These are phyloP conservation scores for Neurospora intermedia DNA, from an alignment of 495 filamentous ascomycete species.

Conservation along the genomic window DNA sequence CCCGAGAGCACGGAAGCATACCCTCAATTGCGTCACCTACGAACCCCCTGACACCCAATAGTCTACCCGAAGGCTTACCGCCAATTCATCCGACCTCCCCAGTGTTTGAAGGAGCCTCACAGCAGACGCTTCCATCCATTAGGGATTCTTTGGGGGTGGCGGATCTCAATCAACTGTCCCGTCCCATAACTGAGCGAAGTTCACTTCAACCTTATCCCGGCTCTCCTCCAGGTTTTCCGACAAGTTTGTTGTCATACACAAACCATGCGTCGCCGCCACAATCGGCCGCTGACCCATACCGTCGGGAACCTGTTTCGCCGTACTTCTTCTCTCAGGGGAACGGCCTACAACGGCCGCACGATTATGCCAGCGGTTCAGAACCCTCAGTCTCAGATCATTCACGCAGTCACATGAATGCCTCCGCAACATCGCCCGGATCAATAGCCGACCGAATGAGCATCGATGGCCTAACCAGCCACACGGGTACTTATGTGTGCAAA, in stretches of 20 bases:
- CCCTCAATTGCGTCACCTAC: slow-evolving; percentile 21
- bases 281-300: slow-evolving; percentile 20
- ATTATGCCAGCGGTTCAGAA: slow-evolving; percentile 17
- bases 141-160: slow-evolving; percentile 22
- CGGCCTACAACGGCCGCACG: slow-evolving; percentile 8
- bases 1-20: slow-evolving; percentile 15
- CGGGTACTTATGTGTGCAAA: slow-evolving; percentile 17
- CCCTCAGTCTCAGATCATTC: slow-evolving; percentile 23
- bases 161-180: slow-evolving; percentile 45
- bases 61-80: slow-evolving; percentile 32
- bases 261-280: slow-evolving; percentile 27
- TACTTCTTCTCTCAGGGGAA: slow-evolving; percentile 9
- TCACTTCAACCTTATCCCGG: slow-evolving; percentile 9
- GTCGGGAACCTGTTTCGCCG: slow-evolving; percentile 16
- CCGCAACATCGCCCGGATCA: slow-evolving; percentile 25
- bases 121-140: slow-evolving; percentile 37
- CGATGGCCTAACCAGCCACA: slow-evolving; percentile 33
- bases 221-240: slow-evolving; percentile 14
- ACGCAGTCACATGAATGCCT: neutral
- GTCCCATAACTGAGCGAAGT: slow-evolving; percentile 28
- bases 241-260: slow-evolving; percentile 10
- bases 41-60: slow-evolving; percentile 13
- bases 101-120: slow-evolving; percentile 28
- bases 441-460: slow-evolving; percentile 42
- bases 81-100: slow-evolving; percentile 40